These are phyloP conservation scores for Backusella luteola DNA, from an alignment of 192 early-diverging fungal species.

Conservation along the genomic window DNA sequence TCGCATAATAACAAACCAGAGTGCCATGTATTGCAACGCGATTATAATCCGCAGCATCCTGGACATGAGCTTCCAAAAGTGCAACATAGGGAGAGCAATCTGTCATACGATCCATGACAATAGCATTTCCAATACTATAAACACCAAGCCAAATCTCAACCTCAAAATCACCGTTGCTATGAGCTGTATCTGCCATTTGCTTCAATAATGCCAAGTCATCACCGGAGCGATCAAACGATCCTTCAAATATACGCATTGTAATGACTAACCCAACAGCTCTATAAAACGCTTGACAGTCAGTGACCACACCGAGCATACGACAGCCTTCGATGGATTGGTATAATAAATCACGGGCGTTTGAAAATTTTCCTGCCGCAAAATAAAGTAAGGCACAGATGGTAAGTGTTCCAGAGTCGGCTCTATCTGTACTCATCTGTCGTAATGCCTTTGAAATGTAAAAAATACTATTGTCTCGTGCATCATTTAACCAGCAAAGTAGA, in stretches of 20 bases:
- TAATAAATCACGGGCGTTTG: slow-evolving; percentile 25
- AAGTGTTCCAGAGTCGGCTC: slow-evolving; percentile 34
- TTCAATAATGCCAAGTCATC: slow-evolving; percentile 38
- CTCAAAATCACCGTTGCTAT: slow-evolving; percentile 46
- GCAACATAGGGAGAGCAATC: slow-evolving; percentile 40
- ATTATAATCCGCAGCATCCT: slow-evolving; percentile 39
- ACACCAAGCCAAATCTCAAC: slow-evolving; percentile 48
- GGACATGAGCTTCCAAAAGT: slow-evolving; percentile 38
- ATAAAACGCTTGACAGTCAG: slow-evolving; percentile 45
- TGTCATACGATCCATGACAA: slow-evolving; percentile 41
- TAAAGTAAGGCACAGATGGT: slow-evolving; percentile 38
- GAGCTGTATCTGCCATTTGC: slow-evolving; percentile 42
- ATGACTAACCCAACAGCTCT: slow-evolving; percentile 38
- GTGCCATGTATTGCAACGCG: slow-evolving; percentile 42
- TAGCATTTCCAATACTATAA: slow-evolving; percentile 40
- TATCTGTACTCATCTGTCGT: slow-evolving; percentile 15
- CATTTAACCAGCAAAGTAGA: slow-evolving; percentile 43
- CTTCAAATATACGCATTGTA: slow-evolving; percentile 51
- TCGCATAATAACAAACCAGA: slow-evolving; percentile 45
- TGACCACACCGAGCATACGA: slow-evolving; percentile 44
- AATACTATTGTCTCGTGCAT: slow-evolving; percentile 35
- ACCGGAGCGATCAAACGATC: slow-evolving; percentile 32
- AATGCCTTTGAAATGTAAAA: slow-evolving; percentile 41
- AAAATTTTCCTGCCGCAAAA: slow-evolving; percentile 43
- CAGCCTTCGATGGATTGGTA: slow-evolving; percentile 40